These are phyloP conservation scores for Vitis hybrid DNA, from an alignment of 177 flowering plant species.

Conservation along the genomic window DNA sequence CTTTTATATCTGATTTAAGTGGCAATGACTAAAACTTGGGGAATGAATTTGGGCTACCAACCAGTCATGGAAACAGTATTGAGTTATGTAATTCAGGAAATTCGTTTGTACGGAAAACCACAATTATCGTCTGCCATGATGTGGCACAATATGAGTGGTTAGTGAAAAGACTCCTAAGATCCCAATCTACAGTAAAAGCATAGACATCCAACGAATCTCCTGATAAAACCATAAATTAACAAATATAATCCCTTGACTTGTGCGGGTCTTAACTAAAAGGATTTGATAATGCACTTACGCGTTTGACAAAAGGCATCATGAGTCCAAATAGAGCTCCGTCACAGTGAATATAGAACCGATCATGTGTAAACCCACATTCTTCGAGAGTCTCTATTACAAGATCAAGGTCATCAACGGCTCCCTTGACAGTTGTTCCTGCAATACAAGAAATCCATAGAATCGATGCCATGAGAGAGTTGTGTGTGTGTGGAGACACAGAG, in stretches of 20 bases:
- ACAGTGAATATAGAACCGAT: slow-evolving; percentile 91
- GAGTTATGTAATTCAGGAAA: too few species aligned
- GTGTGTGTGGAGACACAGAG: background rate
- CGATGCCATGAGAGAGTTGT: background rate
- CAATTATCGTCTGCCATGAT: too few species aligned
- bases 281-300: slow-evolving; percentile 37
- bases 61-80: too few species aligned
- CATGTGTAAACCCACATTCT: slow-evolving; percentile 78
- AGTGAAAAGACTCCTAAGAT: too few species aligned
- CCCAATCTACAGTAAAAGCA: background rate
- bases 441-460: slow-evolving; percentile 4
- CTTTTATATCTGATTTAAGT: too few species aligned
- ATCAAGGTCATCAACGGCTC: slow-evolving; percentile 99
- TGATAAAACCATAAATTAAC: too few species aligned
- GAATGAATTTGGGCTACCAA: too few species aligned
- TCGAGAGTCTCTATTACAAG: slow-evolving; percentile 87
- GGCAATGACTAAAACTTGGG: too few species aligned
- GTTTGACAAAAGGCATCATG: slow-evolving; percentile 98
- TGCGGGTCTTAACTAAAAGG: background rate
- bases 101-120: too few species aligned
- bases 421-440: slow-evolving; percentile 97
- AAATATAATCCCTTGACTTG: too few species aligned
- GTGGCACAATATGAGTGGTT: too few species aligned
- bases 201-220: background rate
- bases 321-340: slow-evolving; percentile 98